Conservation (phyloP, 306 rosid genomes). For the Vigna nakashimae region DNA sequence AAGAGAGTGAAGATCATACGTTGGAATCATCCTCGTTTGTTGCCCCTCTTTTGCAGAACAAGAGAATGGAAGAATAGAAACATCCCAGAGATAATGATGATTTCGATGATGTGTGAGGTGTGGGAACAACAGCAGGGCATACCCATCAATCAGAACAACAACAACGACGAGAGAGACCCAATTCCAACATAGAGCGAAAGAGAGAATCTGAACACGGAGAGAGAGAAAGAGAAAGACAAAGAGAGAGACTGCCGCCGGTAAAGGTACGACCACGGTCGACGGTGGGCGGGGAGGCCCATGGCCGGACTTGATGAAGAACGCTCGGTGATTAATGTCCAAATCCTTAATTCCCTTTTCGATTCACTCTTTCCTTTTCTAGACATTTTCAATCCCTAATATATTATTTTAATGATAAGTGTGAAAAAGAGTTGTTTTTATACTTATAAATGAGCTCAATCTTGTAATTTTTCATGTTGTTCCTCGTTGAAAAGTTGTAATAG, state of each 20-base stretch:
- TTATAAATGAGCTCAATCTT: too few relatives aligned
- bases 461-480: too few relatives aligned
- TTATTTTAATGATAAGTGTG: too few relatives aligned
- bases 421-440: too few relatives aligned
- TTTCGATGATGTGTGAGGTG: constrained; percentile 91
- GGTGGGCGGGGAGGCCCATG: too few relatives aligned
- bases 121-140: constrained; percentile 86
- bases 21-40: background rate
- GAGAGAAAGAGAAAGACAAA: background rate
- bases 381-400: too few relatives aligned
- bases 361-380: too few relatives aligned
- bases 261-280: too few relatives aligned
- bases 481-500: too few relatives aligned
- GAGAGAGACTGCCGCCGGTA: background rate
- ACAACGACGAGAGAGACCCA: background rate
- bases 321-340: too few relatives aligned
- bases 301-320: too few relatives aligned
- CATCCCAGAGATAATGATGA: constrained; percentile 4
- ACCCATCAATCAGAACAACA: constrained; percentile 82
- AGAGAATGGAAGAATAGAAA: background rate
- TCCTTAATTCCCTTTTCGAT: too few relatives aligned
- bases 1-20: background rate
- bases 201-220: background rate
- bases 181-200: background rate
- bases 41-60: constrained; percentile 39